A percentile compares a stretch with the other conserved stretches of the same genome.
Conservation (phyloP, 2,329 filamentous ascomycete species). For the Thelonectria olida region DNA sequence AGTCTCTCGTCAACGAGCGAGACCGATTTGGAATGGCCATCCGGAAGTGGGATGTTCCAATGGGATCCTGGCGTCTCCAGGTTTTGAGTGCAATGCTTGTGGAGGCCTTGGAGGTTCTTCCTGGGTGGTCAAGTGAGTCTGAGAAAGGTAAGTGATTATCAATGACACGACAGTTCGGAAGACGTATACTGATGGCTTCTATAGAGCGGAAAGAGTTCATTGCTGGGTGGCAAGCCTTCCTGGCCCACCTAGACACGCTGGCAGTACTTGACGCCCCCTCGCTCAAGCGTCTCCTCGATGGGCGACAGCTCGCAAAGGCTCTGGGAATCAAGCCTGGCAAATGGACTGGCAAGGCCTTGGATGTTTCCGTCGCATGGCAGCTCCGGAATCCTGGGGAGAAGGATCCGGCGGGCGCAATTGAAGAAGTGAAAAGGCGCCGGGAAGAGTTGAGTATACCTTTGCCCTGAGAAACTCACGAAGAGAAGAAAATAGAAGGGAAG, state of each 20-base stretch:
- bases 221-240: constrained; percentile 61
- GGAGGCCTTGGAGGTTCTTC: constrained; percentile 61
- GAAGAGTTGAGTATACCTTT: constrained; percentile 59
- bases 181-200: constrained; percentile 11
- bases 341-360: constrained; percentile 86
- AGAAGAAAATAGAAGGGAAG: too few species aligned
- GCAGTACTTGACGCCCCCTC: constrained; percentile 67
- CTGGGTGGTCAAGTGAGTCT: constrained; percentile 41
- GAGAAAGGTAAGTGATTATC: constrained; percentile 49
- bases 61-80: constrained; percentile 75
- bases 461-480: too few species aligned
- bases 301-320: constrained; percentile 74
- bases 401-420: constrained; percentile 67
- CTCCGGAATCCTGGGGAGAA: constrained; percentile 76
- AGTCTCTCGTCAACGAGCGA: constrained; percentile 59
- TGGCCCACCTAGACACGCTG: constrained; percentile 63
- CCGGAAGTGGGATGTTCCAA: constrained; percentile 71
- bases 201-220: constrained; percentile 57
- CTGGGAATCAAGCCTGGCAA: constrained; percentile 76
- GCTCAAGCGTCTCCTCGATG: constrained; percentile 75
- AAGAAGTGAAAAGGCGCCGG: constrained; percentile 63
- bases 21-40: constrained; percentile 80
- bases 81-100: constrained; percentile 73
- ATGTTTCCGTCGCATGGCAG: constrained; percentile 88
- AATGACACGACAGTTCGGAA: neutral